Conservation (phyloP, 179 eudicot genomes). For the Heliamphora pulchella region DNA sequence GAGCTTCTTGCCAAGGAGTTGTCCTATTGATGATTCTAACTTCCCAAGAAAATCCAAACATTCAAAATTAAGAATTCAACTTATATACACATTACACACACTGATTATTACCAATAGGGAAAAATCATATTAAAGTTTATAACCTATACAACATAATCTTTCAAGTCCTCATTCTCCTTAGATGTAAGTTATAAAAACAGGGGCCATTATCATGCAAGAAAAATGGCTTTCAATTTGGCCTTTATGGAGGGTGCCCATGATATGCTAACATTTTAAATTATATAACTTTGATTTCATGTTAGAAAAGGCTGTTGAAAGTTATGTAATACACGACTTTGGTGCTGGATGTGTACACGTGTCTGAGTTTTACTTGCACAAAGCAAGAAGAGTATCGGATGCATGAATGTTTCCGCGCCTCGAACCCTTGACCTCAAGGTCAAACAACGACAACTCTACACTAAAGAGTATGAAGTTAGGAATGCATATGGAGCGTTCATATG, state of each 20-base stretch:
- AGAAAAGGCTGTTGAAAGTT: no score
- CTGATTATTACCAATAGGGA: background rate
- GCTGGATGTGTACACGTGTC: no score
- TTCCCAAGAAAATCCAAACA: background rate
- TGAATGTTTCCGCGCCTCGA: no score
- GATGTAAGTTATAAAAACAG: background rate
- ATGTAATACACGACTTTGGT: no score
- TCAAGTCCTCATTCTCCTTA: background rate
- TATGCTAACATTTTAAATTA: background rate
- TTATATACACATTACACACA: background rate
- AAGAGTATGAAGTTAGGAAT: no score
- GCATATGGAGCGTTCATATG: no score
- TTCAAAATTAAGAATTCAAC: background rate
- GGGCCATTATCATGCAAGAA: background rate
- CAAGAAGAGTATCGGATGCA: no score
- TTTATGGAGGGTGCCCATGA: background rate
- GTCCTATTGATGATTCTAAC: no score
- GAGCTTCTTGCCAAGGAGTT: background rate
- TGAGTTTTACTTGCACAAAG: no score
- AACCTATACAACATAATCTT: background rate
- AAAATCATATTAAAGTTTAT: background rate
- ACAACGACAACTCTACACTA: no score
- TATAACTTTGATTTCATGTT: no score
- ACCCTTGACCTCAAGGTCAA: no score
- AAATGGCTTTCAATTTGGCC: background rate